Conservation (phyloP, 1,284 basidiomycete species). For the Heterobasidion irregulare region DNA sequence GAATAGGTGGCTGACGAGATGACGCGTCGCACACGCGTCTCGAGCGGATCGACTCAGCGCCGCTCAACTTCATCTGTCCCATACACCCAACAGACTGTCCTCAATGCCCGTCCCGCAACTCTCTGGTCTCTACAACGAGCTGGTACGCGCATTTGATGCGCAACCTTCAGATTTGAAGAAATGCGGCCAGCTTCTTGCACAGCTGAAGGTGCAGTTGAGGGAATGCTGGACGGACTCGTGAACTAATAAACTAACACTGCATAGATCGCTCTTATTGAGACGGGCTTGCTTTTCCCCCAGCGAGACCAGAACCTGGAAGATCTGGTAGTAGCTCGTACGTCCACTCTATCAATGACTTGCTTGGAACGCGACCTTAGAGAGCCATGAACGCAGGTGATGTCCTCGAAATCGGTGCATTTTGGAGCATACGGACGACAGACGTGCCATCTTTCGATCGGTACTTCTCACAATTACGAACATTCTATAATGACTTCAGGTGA, state of each 20-base stretch:
- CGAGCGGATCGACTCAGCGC: constrained; percentile 8
- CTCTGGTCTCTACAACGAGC: constrained; percentile 51
- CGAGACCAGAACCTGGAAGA: constrained; percentile 52
- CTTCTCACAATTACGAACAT: constrained; percentile 86
- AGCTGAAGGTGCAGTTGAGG: constrained; percentile 56
- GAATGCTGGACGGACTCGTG: neutral
- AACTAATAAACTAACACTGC: neutral
- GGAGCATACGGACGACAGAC: constrained; percentile 83
- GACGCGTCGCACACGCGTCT: constrained; percentile 54
- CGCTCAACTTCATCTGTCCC: constrained; percentile 6
- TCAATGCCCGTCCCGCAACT: constrained; percentile 48
- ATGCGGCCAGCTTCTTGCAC: constrained; percentile 50
- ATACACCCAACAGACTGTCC: neutral
- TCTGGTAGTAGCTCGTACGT: constrained; percentile 63
- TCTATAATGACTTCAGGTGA: constrained; percentile 85
- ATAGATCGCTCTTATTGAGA: constrained; percentile 73
- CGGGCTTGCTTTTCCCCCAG: constrained; percentile 66
- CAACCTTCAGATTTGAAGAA: constrained; percentile 59
- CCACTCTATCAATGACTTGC: neutral
- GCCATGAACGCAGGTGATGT: constrained; percentile 63
- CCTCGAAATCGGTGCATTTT: constrained; percentile 92
- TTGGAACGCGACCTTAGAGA: neutral
- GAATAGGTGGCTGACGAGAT: constrained; percentile 16
- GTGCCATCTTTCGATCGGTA: constrained; percentile 93
- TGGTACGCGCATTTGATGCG: constrained; percentile 52